These are phyloP conservation scores for Guillardia theta DNA, from an alignment of 78 protist species.

Conservation along the genomic window DNA sequence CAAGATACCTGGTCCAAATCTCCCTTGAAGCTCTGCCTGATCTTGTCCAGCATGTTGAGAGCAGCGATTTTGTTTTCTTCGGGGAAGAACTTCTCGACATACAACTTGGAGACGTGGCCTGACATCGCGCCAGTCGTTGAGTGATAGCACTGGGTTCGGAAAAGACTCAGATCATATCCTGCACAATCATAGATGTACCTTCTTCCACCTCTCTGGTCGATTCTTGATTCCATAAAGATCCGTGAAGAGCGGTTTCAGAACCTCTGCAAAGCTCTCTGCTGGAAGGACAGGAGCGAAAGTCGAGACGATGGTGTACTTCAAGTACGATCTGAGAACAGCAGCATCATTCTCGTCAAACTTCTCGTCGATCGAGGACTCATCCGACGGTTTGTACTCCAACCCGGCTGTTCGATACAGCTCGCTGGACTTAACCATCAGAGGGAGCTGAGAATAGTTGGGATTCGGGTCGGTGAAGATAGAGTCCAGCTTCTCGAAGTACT, in stretches of 20 bases:
- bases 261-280: neutral
- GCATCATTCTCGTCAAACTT: neutral
- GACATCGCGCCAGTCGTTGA: neutral
- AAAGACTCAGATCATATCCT: no score
- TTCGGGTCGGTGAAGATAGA: neutral
- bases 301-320: neutral
- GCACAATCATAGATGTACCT: no score
- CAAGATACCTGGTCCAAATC: neutral
- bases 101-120: neutral
- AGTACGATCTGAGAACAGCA: neutral
- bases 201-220: neutral
- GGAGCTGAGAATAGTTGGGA: neutral
- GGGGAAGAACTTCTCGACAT: slow-evolving; percentile 4
- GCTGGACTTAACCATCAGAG: neutral
- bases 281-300: neutral
- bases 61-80: neutral
- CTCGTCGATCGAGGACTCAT: neutral
- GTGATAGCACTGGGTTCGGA: slow-evolving; percentile 2
- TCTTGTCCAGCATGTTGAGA: neutral
- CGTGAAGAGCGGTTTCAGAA: neutral
- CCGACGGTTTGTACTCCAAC: neutral
- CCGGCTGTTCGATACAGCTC: neutral
- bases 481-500: neutral
- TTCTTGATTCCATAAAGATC: neutral
- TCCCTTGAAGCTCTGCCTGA: neutral